Evolutionary conservation across 2,329 filamentous ascomycete genomes (phyloP), one percentile per base, ranked within the genome.

Genomic region (Diatrype stigma): DNA sequence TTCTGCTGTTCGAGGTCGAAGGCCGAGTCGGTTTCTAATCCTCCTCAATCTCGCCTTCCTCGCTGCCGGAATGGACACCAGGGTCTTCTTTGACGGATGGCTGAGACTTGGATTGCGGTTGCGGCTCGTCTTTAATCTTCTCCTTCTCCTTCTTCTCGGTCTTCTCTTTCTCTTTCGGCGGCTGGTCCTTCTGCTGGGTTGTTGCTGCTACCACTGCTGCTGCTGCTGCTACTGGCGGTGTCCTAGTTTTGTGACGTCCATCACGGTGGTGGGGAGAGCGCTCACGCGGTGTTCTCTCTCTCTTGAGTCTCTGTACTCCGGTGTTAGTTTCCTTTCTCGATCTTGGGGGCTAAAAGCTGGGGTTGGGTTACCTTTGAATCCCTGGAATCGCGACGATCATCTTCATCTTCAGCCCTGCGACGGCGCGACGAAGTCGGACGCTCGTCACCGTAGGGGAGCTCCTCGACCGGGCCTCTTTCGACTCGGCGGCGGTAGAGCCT

Each of bases 31-130:
- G 10, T 44, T 44, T 44, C 65, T 73, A 83, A 60, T 84, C 81
- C 76, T 97, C 92, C 71, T 96, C 94, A 62, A 99, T 97, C 74
- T 99, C 94, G 48, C 94, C 94, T 71, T 99, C 94, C 73, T 99
- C 94, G 65, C 92, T 96, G 48, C 94, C 94, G 52, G 89, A 93
- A 63, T 89, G 86, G 50, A 91, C 77, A 50, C 78, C 81, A 45
- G 78, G 75, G 47, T 83, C 76, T 57, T 88, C 84, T 53, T 81
- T 68, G 2, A 65, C 40, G 10, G 40, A 19, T 14, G 40, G 40
- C n/a, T 11, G 38, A n/a, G n/a, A n/a, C n/a, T 30, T 30, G 11
- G 37, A 17, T 17, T 22, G 51, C 46, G 65, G 61, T 26, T 59
- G 64, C n/a, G n/a, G n/a, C n/a, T n/a, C n/a, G n/a, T n/a, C n/a